These are phyloP conservation scores for Lupinus albus DNA, from an alignment of 306 rosid species.

Conservation along the genomic window DNA sequence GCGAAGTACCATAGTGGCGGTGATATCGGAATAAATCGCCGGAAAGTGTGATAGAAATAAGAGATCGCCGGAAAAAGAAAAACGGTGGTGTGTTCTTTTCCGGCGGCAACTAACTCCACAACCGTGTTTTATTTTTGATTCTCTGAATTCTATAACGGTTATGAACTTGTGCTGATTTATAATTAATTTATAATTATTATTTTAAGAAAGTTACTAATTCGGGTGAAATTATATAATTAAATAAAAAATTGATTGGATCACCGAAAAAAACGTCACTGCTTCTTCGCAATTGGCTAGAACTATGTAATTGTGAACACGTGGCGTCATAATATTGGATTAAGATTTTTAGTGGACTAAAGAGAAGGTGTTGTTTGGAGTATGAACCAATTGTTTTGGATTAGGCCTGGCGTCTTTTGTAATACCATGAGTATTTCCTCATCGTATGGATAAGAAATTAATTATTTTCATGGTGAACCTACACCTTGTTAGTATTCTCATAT, in stretches of 20 bases:
- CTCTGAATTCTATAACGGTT: too few species aligned
- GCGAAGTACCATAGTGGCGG: conserved; percentile 41
- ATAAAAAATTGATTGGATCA: neutral
- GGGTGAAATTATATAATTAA: too few species aligned
- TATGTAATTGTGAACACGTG: conserved; percentile 15
- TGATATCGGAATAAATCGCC: conserved; percentile 7
- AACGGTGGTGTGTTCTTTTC: conserved; percentile 27
- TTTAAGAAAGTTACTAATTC: too few species aligned
- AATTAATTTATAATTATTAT: too few species aligned
- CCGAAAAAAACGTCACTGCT: conserved; percentile 49
- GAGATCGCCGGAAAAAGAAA: conserved; percentile 46
- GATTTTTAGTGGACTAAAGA: too few species aligned
- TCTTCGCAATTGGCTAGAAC: conserved; percentile 39
- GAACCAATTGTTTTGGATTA: too few species aligned
- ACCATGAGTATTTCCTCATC: too few species aligned
- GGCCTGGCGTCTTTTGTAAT: neutral
- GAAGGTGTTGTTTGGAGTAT: too few species aligned
- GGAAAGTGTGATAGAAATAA: conserved; percentile 34
- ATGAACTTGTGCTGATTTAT: too few species aligned
- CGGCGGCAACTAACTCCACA: conserved; percentile 46
- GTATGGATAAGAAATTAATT: too few species aligned
- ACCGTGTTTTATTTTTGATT: conserved; percentile 35
- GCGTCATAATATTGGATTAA: neutral
- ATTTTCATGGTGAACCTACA: too few species aligned
- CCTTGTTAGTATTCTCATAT: too few species aligned